These are phyloP conservation scores for Aspergillus diversus DNA, from an alignment of 495 filamentous ascomycete genomes.

Conservation along the genomic window DNA sequence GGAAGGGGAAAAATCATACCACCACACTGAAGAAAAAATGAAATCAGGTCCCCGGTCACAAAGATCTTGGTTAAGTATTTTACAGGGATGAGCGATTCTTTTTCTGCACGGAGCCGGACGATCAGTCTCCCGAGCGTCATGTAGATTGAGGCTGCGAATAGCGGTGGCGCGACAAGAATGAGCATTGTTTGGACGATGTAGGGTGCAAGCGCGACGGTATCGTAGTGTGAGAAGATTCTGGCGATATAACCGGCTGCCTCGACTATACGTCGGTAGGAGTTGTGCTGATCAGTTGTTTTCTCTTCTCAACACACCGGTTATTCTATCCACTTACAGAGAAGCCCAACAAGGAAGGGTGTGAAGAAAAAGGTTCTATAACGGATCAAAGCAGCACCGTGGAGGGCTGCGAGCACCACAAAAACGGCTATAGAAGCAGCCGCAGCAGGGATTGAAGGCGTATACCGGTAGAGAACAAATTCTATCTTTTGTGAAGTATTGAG, in stretches of 20 bases:
- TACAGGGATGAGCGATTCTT: not conserved
- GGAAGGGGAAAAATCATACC: not conserved
- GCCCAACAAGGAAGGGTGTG: not conserved
- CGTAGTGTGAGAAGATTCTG: slow-evolving; percentile 3
- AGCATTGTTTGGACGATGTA: slow-evolving; percentile 3
- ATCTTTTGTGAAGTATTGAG: not conserved
- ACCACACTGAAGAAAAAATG: not conserved
- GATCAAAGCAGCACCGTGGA: not conserved
- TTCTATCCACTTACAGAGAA: not conserved
- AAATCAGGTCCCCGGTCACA: not conserved
- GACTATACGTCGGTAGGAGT: not conserved
- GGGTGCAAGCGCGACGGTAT: not conserved
- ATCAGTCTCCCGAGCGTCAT: not conserved
- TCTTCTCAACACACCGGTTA: no score
- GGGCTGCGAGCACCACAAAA: not conserved
- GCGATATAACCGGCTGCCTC: slow-evolving; percentile 1
- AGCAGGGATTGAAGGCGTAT: not conserved
- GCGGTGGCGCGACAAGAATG: not conserved
- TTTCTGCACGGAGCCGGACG: not conserved
- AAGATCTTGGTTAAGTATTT: not conserved
- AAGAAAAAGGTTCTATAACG: slow-evolving; percentile 1
- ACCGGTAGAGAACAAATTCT: not conserved
- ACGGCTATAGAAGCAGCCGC: not conserved
- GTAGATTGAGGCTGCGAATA: not conserved
- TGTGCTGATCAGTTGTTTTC: no score